These are phyloP conservation scores for Puccinia horiana DNA, from an alignment of 1,284 basidiomycete species.

Conservation along the genomic window DNA sequence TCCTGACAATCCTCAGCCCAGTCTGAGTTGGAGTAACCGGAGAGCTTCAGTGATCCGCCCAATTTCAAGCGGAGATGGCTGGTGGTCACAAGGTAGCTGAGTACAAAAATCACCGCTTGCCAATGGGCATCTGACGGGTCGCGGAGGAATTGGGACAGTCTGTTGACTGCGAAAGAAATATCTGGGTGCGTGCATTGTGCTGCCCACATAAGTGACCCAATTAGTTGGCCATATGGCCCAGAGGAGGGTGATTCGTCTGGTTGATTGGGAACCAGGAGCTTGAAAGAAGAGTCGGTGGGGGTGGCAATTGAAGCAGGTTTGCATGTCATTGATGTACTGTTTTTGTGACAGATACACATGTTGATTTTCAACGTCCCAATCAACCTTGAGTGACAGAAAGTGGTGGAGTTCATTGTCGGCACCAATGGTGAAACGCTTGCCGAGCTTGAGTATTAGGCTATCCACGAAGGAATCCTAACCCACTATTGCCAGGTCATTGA, in stretches of 20 bases:
- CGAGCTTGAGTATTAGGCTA: not conserved
- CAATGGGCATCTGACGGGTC: not conserved
- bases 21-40: constrained; percentile 9
- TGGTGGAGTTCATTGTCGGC: not conserved
- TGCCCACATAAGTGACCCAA: not conserved
- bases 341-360: not conserved
- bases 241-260: not conserved
- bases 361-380: not conserved
- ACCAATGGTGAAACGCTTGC: not conserved
- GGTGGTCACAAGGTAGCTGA: not conserved
- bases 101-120: not conserved
- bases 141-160: not conserved
- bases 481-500: constrained; percentile 13
- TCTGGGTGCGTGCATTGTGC: not conserved
- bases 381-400: not conserved
- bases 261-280: not conserved
- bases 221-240: not conserved
- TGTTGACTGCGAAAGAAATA: constrained; percentile 3
- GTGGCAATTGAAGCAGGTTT: not conserved
- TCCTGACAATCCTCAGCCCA: no score
- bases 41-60: not conserved
- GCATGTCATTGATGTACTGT: not conserved
- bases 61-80: not conserved
- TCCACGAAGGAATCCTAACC: not conserved
- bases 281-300: not conserved